These are phyloP conservation scores for Boletus rubroflammeus DNA, from an alignment of 768 basidiomycete species.

Conservation along the genomic window DNA sequence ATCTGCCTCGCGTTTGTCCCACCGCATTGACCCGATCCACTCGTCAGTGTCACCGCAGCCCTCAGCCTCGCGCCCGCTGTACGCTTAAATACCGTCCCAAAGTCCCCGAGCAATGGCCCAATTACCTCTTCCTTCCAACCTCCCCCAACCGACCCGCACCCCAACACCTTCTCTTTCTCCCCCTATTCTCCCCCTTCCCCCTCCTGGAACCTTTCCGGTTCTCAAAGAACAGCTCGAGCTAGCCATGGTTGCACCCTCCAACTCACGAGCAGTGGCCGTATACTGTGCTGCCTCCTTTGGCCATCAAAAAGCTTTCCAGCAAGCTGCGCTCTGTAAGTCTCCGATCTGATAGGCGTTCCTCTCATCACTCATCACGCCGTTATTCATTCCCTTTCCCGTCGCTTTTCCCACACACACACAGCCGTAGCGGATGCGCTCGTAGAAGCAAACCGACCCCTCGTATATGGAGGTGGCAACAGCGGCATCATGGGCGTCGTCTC, in stretches of 20 bases:
- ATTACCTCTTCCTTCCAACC: conserved; percentile 4
- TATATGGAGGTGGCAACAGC: conserved; percentile 83
- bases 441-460: conserved; percentile 52
- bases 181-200: background rate
- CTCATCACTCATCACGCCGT: background rate
- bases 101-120: conserved; percentile 8
- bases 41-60: conserved; percentile 1
- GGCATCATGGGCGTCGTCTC: conserved; percentile 90
- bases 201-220: background rate
- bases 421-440: conserved; percentile 77
- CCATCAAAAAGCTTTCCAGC: conserved; percentile 52
- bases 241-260: conserved; percentile 30
- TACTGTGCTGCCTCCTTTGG: conserved; percentile 82
- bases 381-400: background rate
- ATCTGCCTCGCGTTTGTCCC: conserved; percentile 17
- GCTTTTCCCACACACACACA: conserved; percentile 32
- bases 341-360: background rate
- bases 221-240: conserved; percentile 11
- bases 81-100: conserved; percentile 26
- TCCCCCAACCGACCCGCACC: background rate
- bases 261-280: conserved; percentile 57
- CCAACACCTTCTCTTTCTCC: background rate
- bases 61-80: conserved; percentile 10
- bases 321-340: conserved; percentile 68
- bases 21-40: conserved; percentile 9